Evolutionary conservation across 192 early-diverging fungal species (phyloP), one percentile per base, ranked within the genome.

Genomic region (Allomyces javanicus): DNA sequence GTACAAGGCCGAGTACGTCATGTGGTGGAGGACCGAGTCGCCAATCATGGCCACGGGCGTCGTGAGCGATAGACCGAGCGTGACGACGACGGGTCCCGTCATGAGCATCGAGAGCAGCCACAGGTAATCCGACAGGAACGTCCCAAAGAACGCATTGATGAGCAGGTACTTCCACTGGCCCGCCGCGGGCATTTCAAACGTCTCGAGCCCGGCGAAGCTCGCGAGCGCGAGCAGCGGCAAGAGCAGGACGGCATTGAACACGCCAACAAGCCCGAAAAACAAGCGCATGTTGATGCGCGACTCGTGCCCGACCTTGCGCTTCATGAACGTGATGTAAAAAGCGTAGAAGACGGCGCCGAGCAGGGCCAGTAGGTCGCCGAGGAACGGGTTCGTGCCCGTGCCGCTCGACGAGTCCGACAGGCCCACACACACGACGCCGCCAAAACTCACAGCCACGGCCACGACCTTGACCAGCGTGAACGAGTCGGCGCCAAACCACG

Each of bases 31-130:
- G 24, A 87, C 26, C n/a, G 86, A 67, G 69, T 91, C 89, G 58
- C 88, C 89, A 17, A 80, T 67, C 68, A 87, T 71, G 10, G 83
- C 81, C 62, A 87, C 74, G 9, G 85, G 85, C n/a, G 85, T 84
- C 21, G 89, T 89, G 67, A 91, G 70, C 43, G 86, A 80, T 1
- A 89, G 70, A 11, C 89, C 89, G 27, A 91, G 70, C 4, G 89
- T 91, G 3, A 89, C 88, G 11, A 87, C 82, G 66, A 91, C 70
- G 14, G 89, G 88, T n/a, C 86, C 86, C 1, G 88, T 89, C 82
- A 91, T 81, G 10, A 90, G 72, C 80, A 89, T 82, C 1, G 88
- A 76, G 40, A 83, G 71, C 22, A 91, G 72, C 89, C 88, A 89
- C 24, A 89, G 70, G 68, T 85, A 89, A 71, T 89, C 89, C 4